A percentile compares a stretch with the other conserved stretches of the same genome.
phyloP scores from a whole-genome alignment of 805 yeast genomes.

The Peterozyma toletana region DNA sequence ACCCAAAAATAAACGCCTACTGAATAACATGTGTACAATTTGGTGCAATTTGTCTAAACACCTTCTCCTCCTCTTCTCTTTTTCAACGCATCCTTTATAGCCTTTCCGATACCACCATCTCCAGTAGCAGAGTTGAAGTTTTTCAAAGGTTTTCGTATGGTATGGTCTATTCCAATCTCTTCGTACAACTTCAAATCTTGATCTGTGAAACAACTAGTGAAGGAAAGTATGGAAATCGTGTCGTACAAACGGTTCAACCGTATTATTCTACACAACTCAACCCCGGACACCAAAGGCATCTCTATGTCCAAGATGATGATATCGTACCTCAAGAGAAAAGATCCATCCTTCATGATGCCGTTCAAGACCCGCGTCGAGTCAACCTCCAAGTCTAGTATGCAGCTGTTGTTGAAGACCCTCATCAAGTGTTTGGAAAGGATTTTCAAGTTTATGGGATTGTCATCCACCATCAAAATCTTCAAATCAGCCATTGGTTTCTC shows the following conservation, averaged over 20 bases:
- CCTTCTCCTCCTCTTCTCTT: no score
- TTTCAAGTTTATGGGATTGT: conserved; percentile 31
- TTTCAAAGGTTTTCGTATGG: conserved; percentile 31
- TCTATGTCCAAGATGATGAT: conserved; percentile 34
- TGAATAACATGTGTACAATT: no score
- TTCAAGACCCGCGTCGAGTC: conserved; percentile 15
- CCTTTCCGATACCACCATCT: background rate
- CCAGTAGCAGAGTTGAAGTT: background rate
- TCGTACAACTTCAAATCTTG: conserved; percentile 24
- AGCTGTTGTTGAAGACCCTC: conserved; percentile 30
- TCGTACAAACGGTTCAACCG: conserved; percentile 11
- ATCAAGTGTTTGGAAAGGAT: conserved; percentile 25
- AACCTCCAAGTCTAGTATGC: conserved; percentile 21
- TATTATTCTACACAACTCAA: conserved; percentile 24
- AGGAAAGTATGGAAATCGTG: conserved; percentile 30
- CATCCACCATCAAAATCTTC: conserved; percentile 26
- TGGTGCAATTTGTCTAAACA: no score
- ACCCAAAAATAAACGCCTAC: no score
- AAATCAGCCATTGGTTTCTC: background rate
- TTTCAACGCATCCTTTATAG: background rate
- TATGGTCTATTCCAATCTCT: conserved; percentile 30
- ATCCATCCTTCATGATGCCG: conserved; percentile 8
- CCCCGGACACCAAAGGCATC: conserved; percentile 35
- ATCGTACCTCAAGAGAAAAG: conserved; percentile 14
- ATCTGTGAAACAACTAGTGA: conserved; percentile 26